Evolutionary conservation across 139 green algal genomes (phyloP), one percentile per base, ranked within the genome.

Genomic region (Penium margaritaceum): DNA sequence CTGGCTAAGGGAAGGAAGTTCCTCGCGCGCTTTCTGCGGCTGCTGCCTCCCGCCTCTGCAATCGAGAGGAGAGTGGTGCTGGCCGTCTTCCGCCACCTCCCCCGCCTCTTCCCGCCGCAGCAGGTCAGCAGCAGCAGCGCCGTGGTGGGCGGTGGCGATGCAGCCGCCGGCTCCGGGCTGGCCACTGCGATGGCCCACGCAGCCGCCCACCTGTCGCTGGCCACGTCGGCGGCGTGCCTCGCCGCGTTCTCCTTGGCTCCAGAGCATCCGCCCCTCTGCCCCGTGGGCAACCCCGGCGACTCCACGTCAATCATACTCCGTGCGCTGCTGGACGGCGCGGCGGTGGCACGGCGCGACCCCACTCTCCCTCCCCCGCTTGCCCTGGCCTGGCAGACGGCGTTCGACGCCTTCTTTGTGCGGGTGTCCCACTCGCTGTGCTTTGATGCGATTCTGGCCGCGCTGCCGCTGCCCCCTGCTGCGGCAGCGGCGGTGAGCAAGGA

Each of bases 1-100:
- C 36, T 77, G 14, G 41, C 65, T 14, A 80, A 80, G 29, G 74
- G 74, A 14, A 71, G 74, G 7, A 77, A 77, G 61, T 47, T 80
- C 9, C 5, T 80, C 17, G 74, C 74, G n/a, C 65, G 74, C 2
- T 80, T 77, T 39, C 24, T 77, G 29, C 41, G 29, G 5, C 37
- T 80, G 53, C 47, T 80, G 55, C 39, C 39, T 36, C 24, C 65
- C 6, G 43, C 21, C 53, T 71, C 64, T 3, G n/a, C 69, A 29
- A 32, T 77, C 5, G 41, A 54, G 41, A n/a, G 74, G 0, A 37
- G 55, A 5, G 38, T 80, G 24, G 9, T 77, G 19, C 29, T 80
- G 39, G 65, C 74, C 36, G 65, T 77, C 35, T 43, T 71, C 27
- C 66, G 74, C 27, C 74, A 80, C 24, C 30, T 80, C 21, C 74